Base-by-base conservation (phyloP, 345 rosid genomes). In the Moringa oleifera region DNA sequence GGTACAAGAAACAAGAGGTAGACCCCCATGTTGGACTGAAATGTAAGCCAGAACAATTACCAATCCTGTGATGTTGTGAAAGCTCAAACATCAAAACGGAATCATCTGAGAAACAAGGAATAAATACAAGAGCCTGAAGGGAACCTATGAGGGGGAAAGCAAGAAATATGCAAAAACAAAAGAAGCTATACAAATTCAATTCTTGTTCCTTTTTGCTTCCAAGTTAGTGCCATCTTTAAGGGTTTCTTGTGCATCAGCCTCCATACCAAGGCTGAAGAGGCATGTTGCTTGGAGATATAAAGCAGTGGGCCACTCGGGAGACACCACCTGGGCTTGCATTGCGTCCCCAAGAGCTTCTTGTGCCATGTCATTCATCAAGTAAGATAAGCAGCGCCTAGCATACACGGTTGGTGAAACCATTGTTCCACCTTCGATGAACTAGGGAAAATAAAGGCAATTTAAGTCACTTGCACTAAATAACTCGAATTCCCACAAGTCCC, bases 351-450 rank as follows among this genome's bases (percentile, higher is more conserved):
- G 83, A 52, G 97, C 99, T 72, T 86, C 87, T 23, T 83, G 81
- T 55, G 83, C 74, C 96, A 80, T 81, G 46, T 85, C 88, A 13
- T 52, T 84, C 79, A 84, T 85, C 79, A 94, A 63, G 80, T 88
- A 85, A 50, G 87, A 86, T 49, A 94, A 77, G 81, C 97, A 90
- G 63, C 98, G 87, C 74, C 98, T 80, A 2, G 86, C 85, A 53
- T 81, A 83, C 17, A 93, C 90, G 0, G 98, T 93, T 10, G 97
- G 97, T 22, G 98, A 93, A 49, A 88, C 86, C 83, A 82, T 86
- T 37, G 90, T 87, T 68, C 91, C 94, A 24, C 96, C 96, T 20
- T 77, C 90, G 62, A 93, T 88, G 77, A 90, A 93, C 98, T 86
- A 58, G 68, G 55, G 6, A 33, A 33, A 11, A 33, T n/a, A 33